A percentile compares a stretch with the other conserved stretches of the same genome.
Evolutionary conservation across 495 filamentous ascomycete species (phyloP).

Genomic region (Oidiodendron maius): DNA sequence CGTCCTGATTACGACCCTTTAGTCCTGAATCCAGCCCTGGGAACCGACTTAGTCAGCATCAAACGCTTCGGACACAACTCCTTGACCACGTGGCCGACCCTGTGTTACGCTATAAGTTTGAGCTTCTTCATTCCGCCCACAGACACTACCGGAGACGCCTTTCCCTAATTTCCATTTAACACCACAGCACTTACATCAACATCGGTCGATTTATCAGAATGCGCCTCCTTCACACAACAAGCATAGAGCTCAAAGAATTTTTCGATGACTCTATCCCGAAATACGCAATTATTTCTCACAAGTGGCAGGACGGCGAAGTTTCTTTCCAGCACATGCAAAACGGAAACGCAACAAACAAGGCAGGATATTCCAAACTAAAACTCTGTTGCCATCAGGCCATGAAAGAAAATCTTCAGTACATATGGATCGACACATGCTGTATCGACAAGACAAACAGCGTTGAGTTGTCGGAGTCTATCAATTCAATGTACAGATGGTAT

Average conservation of each 20-base stretch:
- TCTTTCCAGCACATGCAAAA: background rate
- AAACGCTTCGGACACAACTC: too few relatives aligned
- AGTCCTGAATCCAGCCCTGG: too few relatives aligned
- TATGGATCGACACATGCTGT: constrained; percentile 37
- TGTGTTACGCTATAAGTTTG: too few relatives aligned
- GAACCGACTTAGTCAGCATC: too few relatives aligned
- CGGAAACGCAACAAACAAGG: constrained; percentile 11
- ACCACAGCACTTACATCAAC: too few relatives aligned
- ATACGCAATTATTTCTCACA: constrained; percentile 16
- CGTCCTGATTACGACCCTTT: too few relatives aligned
- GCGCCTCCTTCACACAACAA: background rate
- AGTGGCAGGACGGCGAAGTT: constrained; percentile 1
- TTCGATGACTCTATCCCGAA: constrained; percentile 3
- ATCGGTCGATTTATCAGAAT: too few relatives aligned
- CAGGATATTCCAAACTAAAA: constrained; percentile 13
- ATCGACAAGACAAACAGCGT: constrained; percentile 25
- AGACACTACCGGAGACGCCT: too few relatives aligned
- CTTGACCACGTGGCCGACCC: too few relatives aligned
- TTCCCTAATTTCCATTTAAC: too few relatives aligned
- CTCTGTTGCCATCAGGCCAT: background rate
- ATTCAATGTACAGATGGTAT: background rate
- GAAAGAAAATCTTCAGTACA: constrained; percentile 1
- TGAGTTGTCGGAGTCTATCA: constrained; percentile 16
- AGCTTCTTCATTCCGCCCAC: too few relatives aligned
- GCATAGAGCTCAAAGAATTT: background rate